Evolutionary conservation across 495 filamentous ascomycete genomes (phyloP).

Genomic region (Annulohypoxylon stygium): DNA sequence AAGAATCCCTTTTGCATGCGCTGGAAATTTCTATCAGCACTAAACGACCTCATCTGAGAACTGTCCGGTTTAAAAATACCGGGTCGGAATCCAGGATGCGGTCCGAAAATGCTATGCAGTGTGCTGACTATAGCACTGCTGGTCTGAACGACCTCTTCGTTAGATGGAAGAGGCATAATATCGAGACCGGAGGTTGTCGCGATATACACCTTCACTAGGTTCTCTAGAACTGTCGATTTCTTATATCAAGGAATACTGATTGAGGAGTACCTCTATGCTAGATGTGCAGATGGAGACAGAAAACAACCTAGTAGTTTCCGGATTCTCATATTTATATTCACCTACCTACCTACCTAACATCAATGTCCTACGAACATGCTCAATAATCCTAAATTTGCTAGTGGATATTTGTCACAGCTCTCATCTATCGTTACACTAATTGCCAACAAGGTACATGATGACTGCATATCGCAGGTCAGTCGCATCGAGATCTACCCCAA

Average conservation of each 20-base stretch:
- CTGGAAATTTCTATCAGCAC: slow-evolving; percentile 45
- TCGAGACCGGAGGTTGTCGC: slow-evolving; percentile 16
- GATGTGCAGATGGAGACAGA: background rate
- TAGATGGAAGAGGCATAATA: slow-evolving; percentile 58
- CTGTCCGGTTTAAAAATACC: slow-evolving; percentile 43
- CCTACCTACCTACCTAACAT: background rate
- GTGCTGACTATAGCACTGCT: slow-evolving; percentile 53
- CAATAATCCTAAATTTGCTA: slow-evolving; percentile 23
- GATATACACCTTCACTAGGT: background rate
- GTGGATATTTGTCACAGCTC: background rate
- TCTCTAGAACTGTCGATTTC: background rate
- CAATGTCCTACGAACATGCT: slow-evolving; percentile 3
- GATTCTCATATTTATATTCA: slow-evolving; percentile 11
- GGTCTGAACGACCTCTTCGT: slow-evolving; percentile 58
- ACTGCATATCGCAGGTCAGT: slow-evolving; percentile 18
- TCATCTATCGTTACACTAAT: slow-evolving; percentile 1
- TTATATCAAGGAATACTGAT: background rate
- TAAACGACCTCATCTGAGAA: too few relatives aligned
- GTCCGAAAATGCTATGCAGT: slow-evolving; percentile 59
- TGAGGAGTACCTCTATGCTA: background rate
- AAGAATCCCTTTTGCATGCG: slow-evolving; percentile 65
- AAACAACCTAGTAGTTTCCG: background rate
- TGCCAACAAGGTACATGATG: background rate
- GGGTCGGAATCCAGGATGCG: slow-evolving; percentile 62
- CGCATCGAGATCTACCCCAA: slow-evolving; percentile 17